A percentile compares a stretch with the other conserved stretches of the same genome.
Evolutionary conservation across 768 basidiomycete species (phyloP).

Genomic region (Suillus alpinus): DNA sequence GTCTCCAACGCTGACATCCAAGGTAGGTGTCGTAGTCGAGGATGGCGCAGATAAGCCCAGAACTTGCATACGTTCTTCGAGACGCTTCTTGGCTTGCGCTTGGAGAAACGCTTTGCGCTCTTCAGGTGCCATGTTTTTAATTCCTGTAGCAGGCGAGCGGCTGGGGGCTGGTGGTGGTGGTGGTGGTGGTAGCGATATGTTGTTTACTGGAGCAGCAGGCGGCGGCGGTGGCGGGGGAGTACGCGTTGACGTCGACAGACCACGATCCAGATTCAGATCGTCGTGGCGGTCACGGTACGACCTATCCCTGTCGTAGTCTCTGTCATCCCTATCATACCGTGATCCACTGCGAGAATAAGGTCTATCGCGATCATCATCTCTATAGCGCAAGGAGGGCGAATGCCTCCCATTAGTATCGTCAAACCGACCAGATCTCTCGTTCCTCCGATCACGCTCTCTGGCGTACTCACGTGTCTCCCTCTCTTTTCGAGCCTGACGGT

Average conservation of each 20-base stretch:
- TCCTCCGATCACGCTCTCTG: conserved; percentile 78
- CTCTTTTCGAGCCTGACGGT: conserved; percentile 71
- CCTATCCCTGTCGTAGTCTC: conserved; percentile 35
- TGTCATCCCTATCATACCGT: conserved; percentile 33
- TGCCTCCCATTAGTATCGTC: conserved; percentile 44
- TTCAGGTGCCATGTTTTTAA: conserved; percentile 79
- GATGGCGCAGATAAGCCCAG: conserved; percentile 65
- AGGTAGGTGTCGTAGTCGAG: conserved; percentile 36
- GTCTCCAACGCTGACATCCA: conserved; percentile 84
- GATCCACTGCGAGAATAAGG: conserved; percentile 47
- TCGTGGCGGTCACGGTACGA: conserved; percentile 29
- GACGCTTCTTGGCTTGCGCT: conserved; percentile 75
- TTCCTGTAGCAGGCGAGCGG: conserved; percentile 57
- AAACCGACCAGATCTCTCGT: conserved; percentile 74
- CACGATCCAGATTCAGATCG: conserved; percentile 37
- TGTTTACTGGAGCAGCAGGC: conserved; percentile 41
- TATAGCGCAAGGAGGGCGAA: conserved; percentile 25
- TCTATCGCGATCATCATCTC: conserved; percentile 50
- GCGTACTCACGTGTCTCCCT: conserved; percentile 77
- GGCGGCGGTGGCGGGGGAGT: conserved; percentile 48
- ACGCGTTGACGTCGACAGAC: conserved; percentile 35
- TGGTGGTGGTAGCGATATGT: conserved; percentile 42
- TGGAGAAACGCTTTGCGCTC: conserved; percentile 77
- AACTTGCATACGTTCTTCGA: conserved; percentile 81
- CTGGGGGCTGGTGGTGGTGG: conserved; percentile 47